Evolutionary conservation across 2,329 filamentous ascomycete genomes (phyloP).

Genomic region (Fusarium floridanum): DNA sequence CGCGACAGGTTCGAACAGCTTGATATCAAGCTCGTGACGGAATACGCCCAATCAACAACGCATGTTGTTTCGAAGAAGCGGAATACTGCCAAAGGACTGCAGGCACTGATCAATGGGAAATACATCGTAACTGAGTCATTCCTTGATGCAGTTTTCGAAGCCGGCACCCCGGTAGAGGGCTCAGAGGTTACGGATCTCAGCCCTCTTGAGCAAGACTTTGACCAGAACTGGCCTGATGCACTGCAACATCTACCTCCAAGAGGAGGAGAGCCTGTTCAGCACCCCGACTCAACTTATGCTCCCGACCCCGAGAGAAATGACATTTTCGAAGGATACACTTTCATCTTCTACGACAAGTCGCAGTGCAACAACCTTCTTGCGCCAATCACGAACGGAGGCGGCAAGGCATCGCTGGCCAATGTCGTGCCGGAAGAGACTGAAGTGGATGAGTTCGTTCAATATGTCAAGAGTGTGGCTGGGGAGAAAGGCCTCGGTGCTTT

Average conservation of each 20-base stretch:
- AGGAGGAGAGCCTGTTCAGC: conserved; percentile 80
- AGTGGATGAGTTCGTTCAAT: conserved; percentile 81
- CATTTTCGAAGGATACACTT: conserved; percentile 89
- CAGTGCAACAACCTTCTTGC: conserved; percentile 83
- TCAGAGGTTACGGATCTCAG: conserved; percentile 64
- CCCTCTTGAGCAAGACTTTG: conserved; percentile 83
- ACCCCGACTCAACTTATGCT: conserved; percentile 76
- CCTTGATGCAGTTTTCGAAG: conserved; percentile 77
- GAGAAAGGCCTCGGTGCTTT: conserved; percentile 78
- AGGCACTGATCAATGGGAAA: conserved; percentile 85
- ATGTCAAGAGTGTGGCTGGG: conserved; percentile 80
- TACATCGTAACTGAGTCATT: conserved; percentile 82
- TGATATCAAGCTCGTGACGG: conserved; percentile 87
- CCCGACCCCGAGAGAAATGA: conserved; percentile 75
- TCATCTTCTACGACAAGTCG: conserved; percentile 82
- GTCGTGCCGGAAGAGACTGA: conserved; percentile 73
- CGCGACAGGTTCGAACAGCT: conserved; percentile 79
- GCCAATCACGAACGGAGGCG: conserved; percentile 82
- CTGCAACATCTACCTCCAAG: conserved; percentile 78
- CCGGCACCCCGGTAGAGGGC: conserved; percentile 62
- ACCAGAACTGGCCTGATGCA: conserved; percentile 81
- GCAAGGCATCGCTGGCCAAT: conserved; percentile 80
- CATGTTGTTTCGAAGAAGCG: conserved; percentile 91
- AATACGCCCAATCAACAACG: conserved; percentile 81
- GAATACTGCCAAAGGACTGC: conserved; percentile 88